Percentiles rank a stretch among this genome's conserved stretches.
Conservation (phyloP, 2,329 filamentous ascomycete genomes). For the Colletotrichum incanum region DNA sequence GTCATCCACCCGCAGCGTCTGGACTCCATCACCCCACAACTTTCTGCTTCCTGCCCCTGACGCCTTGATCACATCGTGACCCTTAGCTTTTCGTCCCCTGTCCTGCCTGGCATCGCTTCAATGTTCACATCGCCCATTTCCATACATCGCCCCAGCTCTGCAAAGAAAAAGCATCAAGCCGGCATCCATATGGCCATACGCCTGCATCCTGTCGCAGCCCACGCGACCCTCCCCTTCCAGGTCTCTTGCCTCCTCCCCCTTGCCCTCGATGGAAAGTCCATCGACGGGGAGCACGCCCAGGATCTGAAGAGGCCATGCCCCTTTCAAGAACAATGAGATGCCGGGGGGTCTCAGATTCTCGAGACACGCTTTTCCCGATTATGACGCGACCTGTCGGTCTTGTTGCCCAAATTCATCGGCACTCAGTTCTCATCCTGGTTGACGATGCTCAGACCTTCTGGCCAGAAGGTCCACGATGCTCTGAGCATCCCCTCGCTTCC, state of each 20-base stretch:
- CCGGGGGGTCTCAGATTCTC: slow-evolving; percentile 3
- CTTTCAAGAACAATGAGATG: neutral
- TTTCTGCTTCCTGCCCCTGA: slow-evolving; percentile 21
- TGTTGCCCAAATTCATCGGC: slow-evolving; percentile 32
- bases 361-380: slow-evolving; percentile 26
- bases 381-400: slow-evolving; percentile 14
- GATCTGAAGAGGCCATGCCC: slow-evolving; percentile 26
- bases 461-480: slow-evolving; percentile 31
- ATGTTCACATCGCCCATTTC: neutral
- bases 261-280: slow-evolving; percentile 14
- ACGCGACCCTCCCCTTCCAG: neutral
- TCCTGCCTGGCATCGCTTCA: slow-evolving; percentile 19
- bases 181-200: slow-evolving; percentile 14
- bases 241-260: slow-evolving; percentile 2
- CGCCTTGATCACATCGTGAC: neutral
- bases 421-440: neutral
- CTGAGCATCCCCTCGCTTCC: neutral
- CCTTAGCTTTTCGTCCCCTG: neutral
- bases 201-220: slow-evolving; percentile 6
- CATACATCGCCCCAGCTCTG: slow-evolving; percentile 7
- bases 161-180: slow-evolving; percentile 13
- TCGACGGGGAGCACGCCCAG: slow-evolving; percentile 11
- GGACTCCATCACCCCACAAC: slow-evolving; percentile 23
- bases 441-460: slow-evolving; percentile 33
- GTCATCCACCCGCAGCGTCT: neutral